Evolutionary conservation across 345 rosid species (phyloP), one percentile per base, ranked within the genome.

Genomic region (Lumnitzera racemosa): DNA sequence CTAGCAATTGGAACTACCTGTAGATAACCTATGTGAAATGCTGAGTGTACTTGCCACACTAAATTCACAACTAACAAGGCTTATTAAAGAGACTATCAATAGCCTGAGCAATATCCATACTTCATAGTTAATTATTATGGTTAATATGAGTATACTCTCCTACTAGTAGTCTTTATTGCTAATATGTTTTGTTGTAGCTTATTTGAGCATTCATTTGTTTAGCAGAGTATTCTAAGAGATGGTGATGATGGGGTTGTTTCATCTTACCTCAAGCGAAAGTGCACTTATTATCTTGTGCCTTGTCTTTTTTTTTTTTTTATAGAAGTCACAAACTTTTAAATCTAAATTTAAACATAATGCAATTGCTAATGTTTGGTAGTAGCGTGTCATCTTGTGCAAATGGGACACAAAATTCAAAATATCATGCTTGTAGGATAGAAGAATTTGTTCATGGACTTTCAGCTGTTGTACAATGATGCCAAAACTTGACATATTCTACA

Each of bases 11-110:
- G 72, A 73, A 67, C 90, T 76, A 53, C 68, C 68, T 24, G 53
- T 85, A 11, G 89, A 80, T 51, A 89, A 92, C 69, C 80, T 78
- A 12, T 80, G 88, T 74, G 89, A 86, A 56, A 61, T 89, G 81
- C 86, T 92, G 55, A 76, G 85, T 67, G 70, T 89, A 66, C 85
- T 92, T 53, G 57, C 67, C 43, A 58, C 11, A 5, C 72, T 92
- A 66, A 96, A 89, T 68, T 75, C 88, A 41, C 72, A 72, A 63
- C 98, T 96, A 59, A 78, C 96, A 3, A 82, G 60, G 52, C 84
- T 92, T 62, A 82, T 88, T 56, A 83, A 87, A 64, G 72, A 74
- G 63, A 75, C 85, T 65, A 49, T 89, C 62, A 46, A 56, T 65
- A 58, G 66, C 62, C 72, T 92, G 20, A 73, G 75, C 69, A 76